phyloP scores from a whole-genome alignment of 2,329 filamentous ascomycete genomes.

The Stachybotrys echinatus region DNA sequence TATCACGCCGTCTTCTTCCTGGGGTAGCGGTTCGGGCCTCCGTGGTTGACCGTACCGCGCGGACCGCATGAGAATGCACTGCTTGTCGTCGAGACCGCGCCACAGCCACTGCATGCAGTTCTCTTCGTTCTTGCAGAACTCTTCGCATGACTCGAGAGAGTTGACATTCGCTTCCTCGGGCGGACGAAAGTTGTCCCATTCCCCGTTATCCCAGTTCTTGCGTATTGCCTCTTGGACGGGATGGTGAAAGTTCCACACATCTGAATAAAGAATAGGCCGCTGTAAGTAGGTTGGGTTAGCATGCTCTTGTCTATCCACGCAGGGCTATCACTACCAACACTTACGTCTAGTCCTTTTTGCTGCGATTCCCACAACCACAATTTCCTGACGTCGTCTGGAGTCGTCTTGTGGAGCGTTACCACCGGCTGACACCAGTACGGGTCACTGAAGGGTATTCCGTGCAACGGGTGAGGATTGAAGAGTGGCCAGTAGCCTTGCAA shows the following conservation, averaged over 20 bases:
- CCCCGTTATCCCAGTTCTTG: slow-evolving; percentile 24
- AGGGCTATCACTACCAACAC: too few relatives aligned
- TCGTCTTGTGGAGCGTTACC: slow-evolving; percentile 42
- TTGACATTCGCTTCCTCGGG: slow-evolving; percentile 16
- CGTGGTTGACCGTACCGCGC: slow-evolving; percentile 20
- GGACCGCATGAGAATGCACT: slow-evolving; percentile 19
- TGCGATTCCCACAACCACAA: slow-evolving; percentile 41
- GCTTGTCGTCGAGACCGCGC: slow-evolving; percentile 21
- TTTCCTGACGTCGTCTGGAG: slow-evolving; percentile 39
- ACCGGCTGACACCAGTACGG: slow-evolving; percentile 46
- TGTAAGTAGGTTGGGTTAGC: slow-evolving; percentile 15
- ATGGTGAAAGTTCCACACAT: slow-evolving; percentile 31
- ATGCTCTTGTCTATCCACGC: too few relatives aligned
- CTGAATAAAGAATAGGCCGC: slow-evolving; percentile 30
- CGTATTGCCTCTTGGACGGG: slow-evolving; percentile 15
- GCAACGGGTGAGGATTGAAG: slow-evolving; percentile 44
- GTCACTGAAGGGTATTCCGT: slow-evolving; percentile 40
- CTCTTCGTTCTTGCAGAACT: slow-evolving; percentile 16
- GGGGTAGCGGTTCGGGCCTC: slow-evolving; percentile 14
- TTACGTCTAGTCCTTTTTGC: slow-evolving; percentile 23
- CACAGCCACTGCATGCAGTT: slow-evolving; percentile 24
- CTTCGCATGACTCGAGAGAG: slow-evolving; percentile 19
- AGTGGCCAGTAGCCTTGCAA: slow-evolving; percentile 43
- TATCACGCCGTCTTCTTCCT: slow-evolving; percentile 16
- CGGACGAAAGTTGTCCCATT: slow-evolving; percentile 22